phyloP scores from a whole-genome alignment of 2,329 filamentous ascomycete genomes.

The Alternaria metachromatica region DNA sequence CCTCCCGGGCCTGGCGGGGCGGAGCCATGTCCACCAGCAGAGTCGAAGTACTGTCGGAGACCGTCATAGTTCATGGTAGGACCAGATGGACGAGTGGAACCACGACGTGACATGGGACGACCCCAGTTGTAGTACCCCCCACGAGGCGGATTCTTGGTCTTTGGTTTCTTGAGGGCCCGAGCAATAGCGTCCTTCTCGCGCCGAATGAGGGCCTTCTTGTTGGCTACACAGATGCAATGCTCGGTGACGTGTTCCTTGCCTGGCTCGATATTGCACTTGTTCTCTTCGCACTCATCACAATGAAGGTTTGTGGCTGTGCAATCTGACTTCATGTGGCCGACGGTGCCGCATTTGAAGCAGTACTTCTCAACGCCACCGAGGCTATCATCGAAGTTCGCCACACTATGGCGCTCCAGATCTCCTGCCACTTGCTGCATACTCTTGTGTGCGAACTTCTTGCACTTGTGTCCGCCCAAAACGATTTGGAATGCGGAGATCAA shows the following conservation, averaged over 20 bases:
- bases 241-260: slow-evolving; percentile 9
- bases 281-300: slow-evolving; percentile 11
- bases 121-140: background rate
- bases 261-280: background rate
- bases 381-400: slow-evolving; percentile 1
- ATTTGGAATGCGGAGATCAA: slow-evolving; percentile 32
- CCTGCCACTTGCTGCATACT: slow-evolving; percentile 8
- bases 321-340: slow-evolving; percentile 6
- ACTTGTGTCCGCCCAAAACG: background rate
- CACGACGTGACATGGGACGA: background rate
- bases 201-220: background rate
- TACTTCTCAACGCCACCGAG: slow-evolving; percentile 14
- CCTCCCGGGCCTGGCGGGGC: background rate
- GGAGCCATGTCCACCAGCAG: background rate
- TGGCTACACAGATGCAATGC: slow-evolving; percentile 10
- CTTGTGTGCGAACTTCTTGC: background rate
- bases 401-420: slow-evolving; percentile 11
- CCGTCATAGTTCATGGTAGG: background rate
- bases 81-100: background rate
- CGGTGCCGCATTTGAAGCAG: slow-evolving; percentile 17
- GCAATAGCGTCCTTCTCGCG: background rate
- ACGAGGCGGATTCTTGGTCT: background rate
- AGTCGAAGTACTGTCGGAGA: background rate
- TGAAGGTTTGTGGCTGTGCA: slow-evolving; percentile 6
- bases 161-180: background rate